These are phyloP conservation scores for Carpinus fangiana DNA, from an alignment of 306 rosid genomes.

Conservation along the genomic window DNA sequence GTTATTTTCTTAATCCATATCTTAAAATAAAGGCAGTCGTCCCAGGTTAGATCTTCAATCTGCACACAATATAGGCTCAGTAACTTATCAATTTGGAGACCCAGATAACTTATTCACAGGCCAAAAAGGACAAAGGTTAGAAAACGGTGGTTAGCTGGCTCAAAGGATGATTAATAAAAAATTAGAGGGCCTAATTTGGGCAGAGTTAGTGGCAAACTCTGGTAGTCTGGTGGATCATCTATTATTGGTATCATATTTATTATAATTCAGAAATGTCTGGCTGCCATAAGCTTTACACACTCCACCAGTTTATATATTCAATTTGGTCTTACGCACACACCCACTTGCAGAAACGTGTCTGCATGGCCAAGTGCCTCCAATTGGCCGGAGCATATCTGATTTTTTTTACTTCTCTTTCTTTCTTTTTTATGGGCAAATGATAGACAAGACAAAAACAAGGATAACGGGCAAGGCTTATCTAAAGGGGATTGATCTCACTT, in stretches of 20 bases:
- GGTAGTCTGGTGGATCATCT: conserved; percentile 26
- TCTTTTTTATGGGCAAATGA: no score
- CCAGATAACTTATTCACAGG: not conserved
- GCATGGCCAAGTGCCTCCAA: not conserved
- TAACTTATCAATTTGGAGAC: conserved; percentile 1
- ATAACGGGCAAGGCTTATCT: no score
- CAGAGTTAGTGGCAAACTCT: not conserved
- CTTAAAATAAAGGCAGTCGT: not conserved
- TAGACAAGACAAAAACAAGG: no score
- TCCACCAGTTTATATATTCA: conserved; percentile 13
- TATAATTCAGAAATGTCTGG: conserved; percentile 20
- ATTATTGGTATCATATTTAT: not conserved
- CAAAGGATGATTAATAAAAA: not conserved
- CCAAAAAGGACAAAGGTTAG: not conserved
- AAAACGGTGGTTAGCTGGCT: not conserved
- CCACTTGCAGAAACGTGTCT: not conserved
- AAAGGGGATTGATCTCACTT: no score
- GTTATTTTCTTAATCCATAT: not conserved
- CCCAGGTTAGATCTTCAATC: not conserved
- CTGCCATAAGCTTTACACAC: conserved; percentile 28
- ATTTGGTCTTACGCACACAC: not conserved
- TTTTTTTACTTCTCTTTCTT: not conserved
- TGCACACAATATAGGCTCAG: conserved; percentile 14
- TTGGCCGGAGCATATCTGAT: not conserved
- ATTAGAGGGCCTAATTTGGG: not conserved